Conservation (phyloP, 192 early-diverging fungal species). For the Lunasporangiospora selenospora region DNA sequence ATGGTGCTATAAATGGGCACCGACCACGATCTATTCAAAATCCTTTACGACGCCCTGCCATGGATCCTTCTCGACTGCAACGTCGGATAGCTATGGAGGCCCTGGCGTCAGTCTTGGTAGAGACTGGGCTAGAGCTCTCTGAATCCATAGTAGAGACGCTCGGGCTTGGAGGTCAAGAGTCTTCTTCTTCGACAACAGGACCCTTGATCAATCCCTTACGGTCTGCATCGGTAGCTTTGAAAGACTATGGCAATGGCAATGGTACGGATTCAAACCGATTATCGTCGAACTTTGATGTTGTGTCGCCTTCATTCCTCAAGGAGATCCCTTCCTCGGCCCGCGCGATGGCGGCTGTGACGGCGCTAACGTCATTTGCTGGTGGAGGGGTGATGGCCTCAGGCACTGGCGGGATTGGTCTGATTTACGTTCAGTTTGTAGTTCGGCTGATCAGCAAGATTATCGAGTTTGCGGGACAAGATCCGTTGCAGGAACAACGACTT, state of each 20-base stretch:
- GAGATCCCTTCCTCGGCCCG: slow-evolving; percentile 13
- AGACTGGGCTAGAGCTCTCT: slow-evolving; percentile 40
- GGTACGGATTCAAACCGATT: too few species aligned
- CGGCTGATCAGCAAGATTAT: slow-evolving; percentile 40
- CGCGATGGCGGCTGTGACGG: slow-evolving; percentile 23
- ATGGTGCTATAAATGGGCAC: too few species aligned
- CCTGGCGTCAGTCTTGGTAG: slow-evolving; percentile 26
- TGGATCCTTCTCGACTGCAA: slow-evolving; percentile 10
- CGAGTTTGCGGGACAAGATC: slow-evolving; percentile 39
- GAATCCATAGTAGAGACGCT: slow-evolving; percentile 33
- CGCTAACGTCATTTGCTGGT: slow-evolving; percentile 27
- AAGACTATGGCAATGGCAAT: too few species aligned
- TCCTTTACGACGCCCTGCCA: slow-evolving; percentile 4
- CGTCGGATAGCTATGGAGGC: slow-evolving; percentile 31
- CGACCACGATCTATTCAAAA: too few species aligned
- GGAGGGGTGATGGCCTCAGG: slow-evolving; percentile 37
- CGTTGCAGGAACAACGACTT: slow-evolving; percentile 38
- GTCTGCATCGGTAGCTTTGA: too few species aligned
- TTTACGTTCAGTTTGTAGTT: slow-evolving; percentile 42
- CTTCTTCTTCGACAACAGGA: too few species aligned
- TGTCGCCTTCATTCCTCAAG: neutral
- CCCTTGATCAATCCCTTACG: too few species aligned
- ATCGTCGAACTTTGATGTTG: too few species aligned
- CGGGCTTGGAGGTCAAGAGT: slow-evolving; percentile 19
- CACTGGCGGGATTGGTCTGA: slow-evolving; percentile 35